A percentile compares a stretch with the other conserved stretches of the same genome.
phyloP scores from a whole-genome alignment of 352 stramenopile genomes.

The Saprolegnia parasitica region DNA sequence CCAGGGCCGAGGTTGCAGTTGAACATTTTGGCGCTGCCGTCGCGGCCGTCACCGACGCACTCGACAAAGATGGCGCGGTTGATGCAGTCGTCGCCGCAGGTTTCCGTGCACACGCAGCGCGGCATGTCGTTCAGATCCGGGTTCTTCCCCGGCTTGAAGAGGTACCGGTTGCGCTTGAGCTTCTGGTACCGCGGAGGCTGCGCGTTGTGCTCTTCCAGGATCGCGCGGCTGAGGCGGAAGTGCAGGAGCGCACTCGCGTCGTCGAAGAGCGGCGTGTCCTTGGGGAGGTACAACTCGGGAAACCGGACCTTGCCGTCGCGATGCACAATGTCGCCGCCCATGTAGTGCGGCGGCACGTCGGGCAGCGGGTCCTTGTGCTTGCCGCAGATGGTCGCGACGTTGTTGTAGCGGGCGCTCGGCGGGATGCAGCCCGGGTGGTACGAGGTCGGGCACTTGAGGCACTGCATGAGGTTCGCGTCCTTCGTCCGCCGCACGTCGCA shows the following conservation, averaged over 20 bases:
- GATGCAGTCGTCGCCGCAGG: constrained; percentile 90
- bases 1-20: constrained; percentile 89
- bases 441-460: constrained; percentile 87
- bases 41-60: constrained; percentile 66
- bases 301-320: constrained; percentile 74
- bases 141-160: constrained; percentile 70
- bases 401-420: constrained; percentile 88
- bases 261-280: constrained; percentile 46
- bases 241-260: constrained; percentile 61
- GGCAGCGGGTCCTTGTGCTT: constrained; percentile 78
- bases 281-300: constrained; percentile 74
- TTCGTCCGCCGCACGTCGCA: constrained; percentile 73
- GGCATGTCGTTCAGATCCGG: constrained; percentile 69
- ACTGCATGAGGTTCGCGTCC: constrained; percentile 75
- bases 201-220: constrained; percentile 71
- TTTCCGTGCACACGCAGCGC: constrained; percentile 67
- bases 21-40: constrained; percentile 47
- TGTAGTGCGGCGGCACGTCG: constrained; percentile 68
- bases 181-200: constrained; percentile 73
- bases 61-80: constrained; percentile 91
- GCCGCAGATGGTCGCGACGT: constrained; percentile 87
- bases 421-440: constrained; percentile 93
- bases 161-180: constrained; percentile 76
- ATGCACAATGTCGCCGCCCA: constrained; percentile 61
- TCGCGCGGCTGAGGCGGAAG: constrained; percentile 61